These are phyloP conservation scores for Raphidocelis subcapitata DNA, from an alignment of 139 green algal species.

Conservation along the genomic window DNA sequence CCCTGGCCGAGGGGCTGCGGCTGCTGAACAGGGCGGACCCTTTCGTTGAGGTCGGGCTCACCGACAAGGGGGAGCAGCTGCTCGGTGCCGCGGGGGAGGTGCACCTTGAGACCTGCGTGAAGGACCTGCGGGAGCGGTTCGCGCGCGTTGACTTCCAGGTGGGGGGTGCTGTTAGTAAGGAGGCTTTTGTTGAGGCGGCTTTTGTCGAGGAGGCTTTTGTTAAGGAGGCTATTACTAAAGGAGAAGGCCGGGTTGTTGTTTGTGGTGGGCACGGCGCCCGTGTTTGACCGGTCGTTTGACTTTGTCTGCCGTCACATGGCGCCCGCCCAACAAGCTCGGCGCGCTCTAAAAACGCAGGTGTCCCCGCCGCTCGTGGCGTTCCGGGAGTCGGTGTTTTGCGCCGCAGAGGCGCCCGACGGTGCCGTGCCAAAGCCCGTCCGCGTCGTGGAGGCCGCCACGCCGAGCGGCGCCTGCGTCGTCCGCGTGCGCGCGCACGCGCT, in stretches of 20 bases:
- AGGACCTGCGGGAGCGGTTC: conserved; percentile 94
- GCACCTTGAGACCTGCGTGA: conserved; percentile 95
- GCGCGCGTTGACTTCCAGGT: conserved; percentile 81
- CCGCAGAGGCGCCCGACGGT: conserved; percentile 43
- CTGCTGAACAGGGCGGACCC: conserved; percentile 81
- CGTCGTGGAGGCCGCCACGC: conserved; percentile 76
- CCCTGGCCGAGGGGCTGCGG: conserved; percentile 79
- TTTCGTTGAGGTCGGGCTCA: conserved; percentile 35
- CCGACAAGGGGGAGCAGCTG: conserved; percentile 85
- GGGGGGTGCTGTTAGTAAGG: not conserved
- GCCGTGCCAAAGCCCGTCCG: not conserved
- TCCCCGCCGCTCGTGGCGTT: conserved; percentile 94
- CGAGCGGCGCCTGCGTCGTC: conserved; percentile 66
- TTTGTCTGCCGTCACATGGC: no score
- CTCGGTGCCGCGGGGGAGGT: conserved; percentile 94
- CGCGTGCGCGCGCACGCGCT: conserved; percentile 72
- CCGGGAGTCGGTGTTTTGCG: conserved; percentile 73
- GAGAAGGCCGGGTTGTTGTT: no score
- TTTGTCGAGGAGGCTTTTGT: no score
- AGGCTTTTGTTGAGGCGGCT: no score
- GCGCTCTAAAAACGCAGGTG: no score
- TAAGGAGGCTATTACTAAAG: not conserved
- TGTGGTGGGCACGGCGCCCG: no score
- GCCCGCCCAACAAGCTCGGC: no score
- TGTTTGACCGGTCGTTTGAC: no score